A percentile compares a stretch with the other conserved stretches of the same genome.
These are phyloP conservation scores for Cucurbita maxima DNA, from an alignment of 306 rosid genomes.

Conservation along the genomic window DNA sequence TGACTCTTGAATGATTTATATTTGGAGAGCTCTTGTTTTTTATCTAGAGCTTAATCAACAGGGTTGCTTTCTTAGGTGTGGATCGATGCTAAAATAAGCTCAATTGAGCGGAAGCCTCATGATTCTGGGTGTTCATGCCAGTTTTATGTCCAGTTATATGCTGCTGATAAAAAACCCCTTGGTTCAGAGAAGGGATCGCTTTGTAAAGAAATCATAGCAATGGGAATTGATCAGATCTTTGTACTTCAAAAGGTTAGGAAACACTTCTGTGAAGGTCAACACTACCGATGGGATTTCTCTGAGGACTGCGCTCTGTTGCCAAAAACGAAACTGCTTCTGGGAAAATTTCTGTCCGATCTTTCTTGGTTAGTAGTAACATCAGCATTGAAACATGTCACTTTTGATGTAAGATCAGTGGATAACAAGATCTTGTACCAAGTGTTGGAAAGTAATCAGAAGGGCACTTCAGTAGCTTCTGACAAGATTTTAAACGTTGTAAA, in stretches of 20 bases:
- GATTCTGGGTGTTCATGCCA: conserved; percentile 51
- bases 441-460: conserved; percentile 18
- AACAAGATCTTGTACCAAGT: conserved; percentile 58
- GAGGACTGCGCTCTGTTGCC: conserved; percentile 45
- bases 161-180: conserved; percentile 60
- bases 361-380: conserved; percentile 73
- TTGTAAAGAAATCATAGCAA: conserved; percentile 30
- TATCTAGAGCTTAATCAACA: conserved; percentile 5
- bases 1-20: neutral
- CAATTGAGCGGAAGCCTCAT: conserved; percentile 70
- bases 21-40: conserved; percentile 2
- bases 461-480: conserved; percentile 14
- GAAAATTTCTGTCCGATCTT: conserved; percentile 50
- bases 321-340: conserved; percentile 50
- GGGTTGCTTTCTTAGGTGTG: conserved; percentile 32
- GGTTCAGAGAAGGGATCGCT: conserved; percentile 58
- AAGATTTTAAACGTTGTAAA: conserved; percentile 28
- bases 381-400: conserved; percentile 33
- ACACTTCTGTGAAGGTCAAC: conserved; percentile 28
- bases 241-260: conserved; percentile 56
- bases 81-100: conserved; percentile 75
- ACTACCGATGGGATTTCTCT: conserved; percentile 59
- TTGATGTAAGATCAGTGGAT: conserved; percentile 50
- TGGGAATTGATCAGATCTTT: conserved; percentile 45
- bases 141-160: conserved; percentile 56